Percentiles rank a stretch among this genome's conserved stretches.
phyloP scores from a whole-genome alignment of 2,329 filamentous ascomycete species.

The Bimuria novae-zelandiae region DNA sequence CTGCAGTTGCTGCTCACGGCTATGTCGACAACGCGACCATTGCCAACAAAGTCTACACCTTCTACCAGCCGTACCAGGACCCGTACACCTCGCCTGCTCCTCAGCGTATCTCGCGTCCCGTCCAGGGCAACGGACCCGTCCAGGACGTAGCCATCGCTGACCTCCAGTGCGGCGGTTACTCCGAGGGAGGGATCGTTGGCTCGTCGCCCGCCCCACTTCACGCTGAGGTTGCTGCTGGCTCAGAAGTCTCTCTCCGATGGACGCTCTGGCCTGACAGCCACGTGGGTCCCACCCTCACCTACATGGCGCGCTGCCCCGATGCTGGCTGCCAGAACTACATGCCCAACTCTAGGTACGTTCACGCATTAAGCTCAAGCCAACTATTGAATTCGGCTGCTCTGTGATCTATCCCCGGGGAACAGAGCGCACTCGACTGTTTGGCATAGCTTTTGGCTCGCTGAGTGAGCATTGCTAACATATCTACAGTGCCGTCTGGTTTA shows the following conservation, averaged over 20 bases:
- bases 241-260: conserved; percentile 60
- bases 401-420: too few relatives aligned
- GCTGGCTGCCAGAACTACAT: conserved; percentile 55
- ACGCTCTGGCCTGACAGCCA: conserved; percentile 57
- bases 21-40: conserved; percentile 45
- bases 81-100: conserved; percentile 44
- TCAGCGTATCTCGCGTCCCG: conserved; percentile 60
- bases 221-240: conserved; percentile 59
- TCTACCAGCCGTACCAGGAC: conserved; percentile 44
- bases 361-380: not conserved
- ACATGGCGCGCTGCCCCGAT: conserved; percentile 64
- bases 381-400: too few relatives aligned
- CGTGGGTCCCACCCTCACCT: conserved; percentile 61
- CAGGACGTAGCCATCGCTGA: conserved; percentile 59
- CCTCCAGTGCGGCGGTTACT: conserved; percentile 61
- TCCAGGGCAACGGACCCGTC: conserved; percentile 64
- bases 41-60: conserved; percentile 34
- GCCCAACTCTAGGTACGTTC: conserved; percentile 50
- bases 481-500: conserved; percentile 59
- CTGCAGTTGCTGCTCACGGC: conserved; percentile 40
- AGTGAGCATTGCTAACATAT: conserved; percentile 11
- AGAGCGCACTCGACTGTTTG: too few relatives aligned
- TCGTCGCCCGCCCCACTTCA: conserved; percentile 59
- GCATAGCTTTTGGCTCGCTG: too few relatives aligned
- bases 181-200: conserved; percentile 55